These are phyloP conservation scores for Phytomonas sp. DNA, from an alignment of 208 protist species.

Conservation along the genomic window DNA sequence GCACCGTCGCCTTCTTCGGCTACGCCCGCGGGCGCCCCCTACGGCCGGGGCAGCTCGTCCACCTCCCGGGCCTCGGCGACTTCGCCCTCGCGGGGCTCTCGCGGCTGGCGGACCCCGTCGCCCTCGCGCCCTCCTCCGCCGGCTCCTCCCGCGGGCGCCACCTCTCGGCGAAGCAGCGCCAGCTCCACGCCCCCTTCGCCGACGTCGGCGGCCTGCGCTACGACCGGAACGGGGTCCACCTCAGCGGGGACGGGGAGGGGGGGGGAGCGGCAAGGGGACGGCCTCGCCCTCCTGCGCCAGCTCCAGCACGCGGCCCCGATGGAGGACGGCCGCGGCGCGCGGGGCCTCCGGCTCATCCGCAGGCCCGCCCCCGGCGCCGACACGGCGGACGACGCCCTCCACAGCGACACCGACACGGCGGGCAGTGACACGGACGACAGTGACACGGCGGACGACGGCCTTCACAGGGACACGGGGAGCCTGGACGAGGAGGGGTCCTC, in stretches of 20 bases:
- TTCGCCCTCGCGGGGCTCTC: slow-evolving; percentile 86
- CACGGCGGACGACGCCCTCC: slow-evolving; percentile 44
- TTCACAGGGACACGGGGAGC: neutral
- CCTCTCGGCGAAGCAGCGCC: slow-evolving; percentile 90
- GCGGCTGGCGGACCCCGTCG: slow-evolving; percentile 94
- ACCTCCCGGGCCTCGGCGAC: slow-evolving; percentile 98
- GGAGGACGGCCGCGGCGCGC: slow-evolving; percentile 38
- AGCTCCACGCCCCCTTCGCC: slow-evolving; percentile 97
- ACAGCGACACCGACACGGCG: slow-evolving; percentile 24
- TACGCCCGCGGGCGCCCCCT: slow-evolving; percentile 96
- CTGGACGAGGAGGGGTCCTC: neutral
- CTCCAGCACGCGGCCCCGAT: slow-evolving; percentile 72
- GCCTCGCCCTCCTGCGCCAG: slow-evolving; percentile 69
- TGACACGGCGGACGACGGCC: slow-evolving; percentile 14
- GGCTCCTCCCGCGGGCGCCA: slow-evolving; percentile 72
- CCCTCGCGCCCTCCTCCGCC: slow-evolving; percentile 36
- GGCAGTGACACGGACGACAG: slow-evolving; percentile 13
- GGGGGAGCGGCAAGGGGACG: slow-evolving; percentile 78
- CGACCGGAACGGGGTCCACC: slow-evolving; percentile 97
- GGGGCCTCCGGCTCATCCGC: slow-evolving; percentile 24
- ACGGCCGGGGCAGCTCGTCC: slow-evolving; percentile 86
- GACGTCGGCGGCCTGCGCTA: slow-evolving; percentile 97
- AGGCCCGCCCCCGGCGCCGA: slow-evolving; percentile 1
- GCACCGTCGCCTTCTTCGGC: slow-evolving; percentile 95
- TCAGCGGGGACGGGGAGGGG: slow-evolving; percentile 85